A percentile compares a stretch with the other conserved stretches of the same genome.
These are phyloP conservation scores for Monilinia laxa DNA, from an alignment of 2,329 filamentous ascomycete genomes.

Conservation along the genomic window DNA sequence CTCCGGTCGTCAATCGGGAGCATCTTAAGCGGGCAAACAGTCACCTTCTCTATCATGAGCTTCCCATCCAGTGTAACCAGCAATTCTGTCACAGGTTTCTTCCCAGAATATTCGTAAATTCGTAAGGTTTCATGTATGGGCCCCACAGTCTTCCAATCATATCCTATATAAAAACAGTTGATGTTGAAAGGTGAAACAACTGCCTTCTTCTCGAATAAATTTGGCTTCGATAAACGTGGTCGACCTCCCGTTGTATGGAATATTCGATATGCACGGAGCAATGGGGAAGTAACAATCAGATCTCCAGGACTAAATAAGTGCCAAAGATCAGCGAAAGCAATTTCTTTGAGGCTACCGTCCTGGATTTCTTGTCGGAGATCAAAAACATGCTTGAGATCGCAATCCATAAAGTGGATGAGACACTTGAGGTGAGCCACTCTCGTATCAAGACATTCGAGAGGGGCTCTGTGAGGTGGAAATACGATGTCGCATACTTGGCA, in stretches of 20 bases:
- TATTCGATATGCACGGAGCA: constrained; percentile 5
- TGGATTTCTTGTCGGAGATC: constrained; percentile 4
- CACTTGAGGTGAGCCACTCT: constrained; percentile 16
- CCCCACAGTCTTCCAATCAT: constrained; percentile 1
- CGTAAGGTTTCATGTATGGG: constrained; percentile 13
- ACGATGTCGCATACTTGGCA: constrained; percentile 13
- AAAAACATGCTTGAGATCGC: constrained; percentile 21
- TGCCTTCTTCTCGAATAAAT: not conserved
- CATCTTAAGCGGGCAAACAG: constrained; percentile 1
- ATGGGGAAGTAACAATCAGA: constrained; percentile 7
- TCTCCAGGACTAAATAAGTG: constrained; percentile 23
- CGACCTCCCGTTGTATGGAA: constrained; percentile 18
- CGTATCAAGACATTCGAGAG: constrained; percentile 13
- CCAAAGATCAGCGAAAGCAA: constrained; percentile 21
- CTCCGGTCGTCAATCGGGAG: not conserved
- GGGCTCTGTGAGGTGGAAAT: not conserved
- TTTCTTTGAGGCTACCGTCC: not conserved
- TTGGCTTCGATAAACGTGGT: not conserved
- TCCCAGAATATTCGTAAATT: constrained; percentile 17
- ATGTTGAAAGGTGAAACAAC: constrained; percentile 3
- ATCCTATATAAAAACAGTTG: constrained; percentile 11
- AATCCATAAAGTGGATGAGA: constrained; percentile 16
- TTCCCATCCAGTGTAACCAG: constrained; percentile 4
- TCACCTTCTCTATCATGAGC: constrained; percentile 1
- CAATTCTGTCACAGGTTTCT: not conserved